Evolutionary conservation across 768 basidiomycete species (phyloP).

Genomic region (Serendipita sp.): DNA sequence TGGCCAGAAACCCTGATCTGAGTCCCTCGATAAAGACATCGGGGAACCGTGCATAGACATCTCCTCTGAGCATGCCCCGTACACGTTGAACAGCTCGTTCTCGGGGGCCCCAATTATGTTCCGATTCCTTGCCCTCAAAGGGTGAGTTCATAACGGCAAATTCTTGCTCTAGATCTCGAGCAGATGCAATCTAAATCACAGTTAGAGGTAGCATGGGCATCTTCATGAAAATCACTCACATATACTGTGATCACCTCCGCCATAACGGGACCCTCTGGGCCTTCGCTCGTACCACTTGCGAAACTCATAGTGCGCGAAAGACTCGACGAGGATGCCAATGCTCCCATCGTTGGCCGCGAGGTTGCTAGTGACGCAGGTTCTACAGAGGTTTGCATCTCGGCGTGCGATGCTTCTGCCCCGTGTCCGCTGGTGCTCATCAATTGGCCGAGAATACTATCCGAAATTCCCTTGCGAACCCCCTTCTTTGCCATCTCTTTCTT

Average conservation of each 20-base stretch:
- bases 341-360: slow-evolving; percentile 16
- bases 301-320: not conserved
- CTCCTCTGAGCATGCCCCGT: slow-evolving; percentile 80
- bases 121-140: slow-evolving; percentile 93
- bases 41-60: slow-evolving; percentile 53
- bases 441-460: slow-evolving; percentile 59
- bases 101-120: slow-evolving; percentile 83
- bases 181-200: slow-evolving; percentile 48
- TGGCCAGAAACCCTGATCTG: slow-evolving; percentile 64
- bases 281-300: not conserved
- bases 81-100: slow-evolving; percentile 65
- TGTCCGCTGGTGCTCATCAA: slow-evolving; percentile 24
- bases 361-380: slow-evolving; percentile 31
- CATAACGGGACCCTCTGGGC: not conserved
- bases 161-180: slow-evolving; percentile 70
- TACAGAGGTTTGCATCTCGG: slow-evolving; percentile 59
- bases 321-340: not conserved
- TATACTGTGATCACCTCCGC: slow-evolving; percentile 49
- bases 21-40: slow-evolving; percentile 62
- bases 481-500: slow-evolving; percentile 84
- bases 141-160: slow-evolving; percentile 60
- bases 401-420: not conserved
- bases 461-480: slow-evolving; percentile 71
- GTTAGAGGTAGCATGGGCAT: not conserved
- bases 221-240: slow-evolving; percentile 27